phyloP scores from a whole-genome alignment of 768 basidiomycete genomes.

The Rossbeevera mucosa region DNA sequence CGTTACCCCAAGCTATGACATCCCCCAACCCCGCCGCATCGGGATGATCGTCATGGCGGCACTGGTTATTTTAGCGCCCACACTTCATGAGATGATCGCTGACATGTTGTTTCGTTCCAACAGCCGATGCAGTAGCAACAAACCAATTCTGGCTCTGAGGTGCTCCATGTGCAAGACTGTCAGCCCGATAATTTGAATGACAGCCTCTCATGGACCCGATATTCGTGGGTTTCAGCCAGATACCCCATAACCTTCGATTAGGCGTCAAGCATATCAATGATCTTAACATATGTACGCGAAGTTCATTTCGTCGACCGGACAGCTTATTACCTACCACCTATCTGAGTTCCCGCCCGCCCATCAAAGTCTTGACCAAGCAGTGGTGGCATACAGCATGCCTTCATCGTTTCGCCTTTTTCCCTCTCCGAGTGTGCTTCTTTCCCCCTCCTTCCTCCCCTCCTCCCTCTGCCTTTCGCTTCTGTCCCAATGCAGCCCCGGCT shows the following conservation, averaged over 20 bases:
- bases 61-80: neutral
- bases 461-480: constrained; percentile 54
- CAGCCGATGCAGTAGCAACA: neutral
- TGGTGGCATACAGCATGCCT: neutral
- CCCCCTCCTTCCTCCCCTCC: constrained; percentile 31
- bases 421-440: constrained; percentile 48
- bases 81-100: neutral
- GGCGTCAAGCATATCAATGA: neutral
- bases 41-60: neutral
- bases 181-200: neutral
- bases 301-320: neutral
- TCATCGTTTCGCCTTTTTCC: constrained; percentile 39
- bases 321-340: too few species aligned
- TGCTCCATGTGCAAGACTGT: too few species aligned
- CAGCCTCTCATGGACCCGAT: neutral
- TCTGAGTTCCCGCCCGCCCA: neutral
- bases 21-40: neutral
- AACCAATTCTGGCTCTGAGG: neutral
- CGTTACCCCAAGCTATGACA: neutral
- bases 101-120: neutral
- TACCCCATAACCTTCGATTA: neutral
- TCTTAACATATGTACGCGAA: neutral
- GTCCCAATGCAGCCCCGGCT: constrained; percentile 28
- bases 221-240: neutral
- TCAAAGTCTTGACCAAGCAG: neutral